Evolutionary conservation across 208 protist species (phyloP).

Genomic region (Phytomonas serpens): DNA sequence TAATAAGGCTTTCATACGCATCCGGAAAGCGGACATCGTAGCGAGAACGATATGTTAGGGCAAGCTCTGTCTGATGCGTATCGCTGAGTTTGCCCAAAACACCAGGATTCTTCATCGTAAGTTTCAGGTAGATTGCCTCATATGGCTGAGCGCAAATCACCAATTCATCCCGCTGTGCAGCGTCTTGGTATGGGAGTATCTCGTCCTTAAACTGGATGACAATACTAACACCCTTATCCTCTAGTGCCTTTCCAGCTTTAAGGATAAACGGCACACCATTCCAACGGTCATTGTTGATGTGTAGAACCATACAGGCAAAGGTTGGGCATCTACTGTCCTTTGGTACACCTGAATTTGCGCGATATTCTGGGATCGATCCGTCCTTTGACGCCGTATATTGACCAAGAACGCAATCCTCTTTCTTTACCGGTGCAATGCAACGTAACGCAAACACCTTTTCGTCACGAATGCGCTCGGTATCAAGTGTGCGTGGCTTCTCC

Average conservation of each 20-base stretch:
- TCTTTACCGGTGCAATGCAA: constrained; percentile 48
- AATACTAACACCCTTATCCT: constrained; percentile 73
- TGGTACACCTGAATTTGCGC: constrained; percentile 78
- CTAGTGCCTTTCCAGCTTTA: constrained; percentile 88
- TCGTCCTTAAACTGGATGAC: constrained; percentile 88
- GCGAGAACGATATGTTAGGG: constrained; percentile 80
- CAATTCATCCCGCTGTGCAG: constrained; percentile 81
- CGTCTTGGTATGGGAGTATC: constrained; percentile 69
- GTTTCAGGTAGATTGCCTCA: constrained; percentile 90
- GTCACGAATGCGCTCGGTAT: constrained; percentile 80
- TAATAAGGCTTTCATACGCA: constrained; percentile 89
- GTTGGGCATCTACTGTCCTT: constrained; percentile 80
- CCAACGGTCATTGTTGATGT: constrained; percentile 92
- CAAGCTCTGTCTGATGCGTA: constrained; percentile 84
- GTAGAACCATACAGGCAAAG: constrained; percentile 71
- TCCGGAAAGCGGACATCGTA: constrained; percentile 81
- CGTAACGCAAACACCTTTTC: constrained; percentile 87
- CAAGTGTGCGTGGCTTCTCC: constrained; percentile 84
- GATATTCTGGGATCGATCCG: constrained; percentile 80
- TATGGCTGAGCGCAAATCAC: constrained; percentile 90
- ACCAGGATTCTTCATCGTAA: constrained; percentile 85
- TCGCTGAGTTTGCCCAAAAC: constrained; percentile 52
- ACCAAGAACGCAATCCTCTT: constrained; percentile 82
- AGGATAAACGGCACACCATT: constrained; percentile 91
- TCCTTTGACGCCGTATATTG: constrained; percentile 86